Percentiles rank a stretch among this genome's conserved stretches.
Conservation (phyloP, 2,329 filamentous ascomycete species). For the Lecanosticta acicola region DNA sequence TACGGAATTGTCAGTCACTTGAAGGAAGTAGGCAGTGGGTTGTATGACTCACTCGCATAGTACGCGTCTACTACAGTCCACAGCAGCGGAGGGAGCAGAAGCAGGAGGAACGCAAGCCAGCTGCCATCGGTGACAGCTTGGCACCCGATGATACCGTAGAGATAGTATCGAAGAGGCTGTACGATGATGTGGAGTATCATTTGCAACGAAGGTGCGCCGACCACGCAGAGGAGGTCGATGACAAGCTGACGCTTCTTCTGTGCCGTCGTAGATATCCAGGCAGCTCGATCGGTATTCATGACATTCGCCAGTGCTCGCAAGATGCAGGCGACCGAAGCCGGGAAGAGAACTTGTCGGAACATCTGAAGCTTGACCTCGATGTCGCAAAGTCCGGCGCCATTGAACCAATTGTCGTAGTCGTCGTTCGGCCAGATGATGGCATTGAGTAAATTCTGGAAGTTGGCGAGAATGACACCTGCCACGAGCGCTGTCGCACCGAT, state of each 20-base stretch:
- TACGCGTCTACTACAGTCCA: slow-evolving; percentile 50
- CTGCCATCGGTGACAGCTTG: slow-evolving; percentile 48
- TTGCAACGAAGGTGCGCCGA: slow-evolving; percentile 50
- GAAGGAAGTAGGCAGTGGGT: not conserved
- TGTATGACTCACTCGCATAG: slow-evolving; percentile 50
- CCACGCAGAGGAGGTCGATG: slow-evolving; percentile 53
- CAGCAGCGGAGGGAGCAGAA: slow-evolving; percentile 52
- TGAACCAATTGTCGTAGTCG: slow-evolving; percentile 50
- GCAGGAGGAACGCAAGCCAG: slow-evolving; percentile 53
- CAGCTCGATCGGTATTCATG: slow-evolving; percentile 54
- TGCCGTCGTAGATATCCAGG: slow-evolving; percentile 45
- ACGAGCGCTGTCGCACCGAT: slow-evolving; percentile 54
- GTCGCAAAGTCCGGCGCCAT: slow-evolving; percentile 58
- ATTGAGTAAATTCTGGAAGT: slow-evolving; percentile 55
- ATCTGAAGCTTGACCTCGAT: slow-evolving; percentile 56
- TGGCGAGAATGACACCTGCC: slow-evolving; percentile 51
- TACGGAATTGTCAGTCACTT: slow-evolving; percentile 29
- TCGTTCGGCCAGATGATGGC: slow-evolving; percentile 60
- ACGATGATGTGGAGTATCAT: slow-evolving; percentile 56
- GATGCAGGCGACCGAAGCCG: slow-evolving; percentile 52
- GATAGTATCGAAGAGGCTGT: slow-evolving; percentile 53
- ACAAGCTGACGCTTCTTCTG: slow-evolving; percentile 44
- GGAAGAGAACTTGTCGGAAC: slow-evolving; percentile 48
- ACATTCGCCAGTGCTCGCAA: slow-evolving; percentile 56
- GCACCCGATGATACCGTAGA: slow-evolving; percentile 57